Base-by-base conservation (phyloP, 1,284 basidiomycete genomes). In the Ganoderma lingzhi region DNA sequence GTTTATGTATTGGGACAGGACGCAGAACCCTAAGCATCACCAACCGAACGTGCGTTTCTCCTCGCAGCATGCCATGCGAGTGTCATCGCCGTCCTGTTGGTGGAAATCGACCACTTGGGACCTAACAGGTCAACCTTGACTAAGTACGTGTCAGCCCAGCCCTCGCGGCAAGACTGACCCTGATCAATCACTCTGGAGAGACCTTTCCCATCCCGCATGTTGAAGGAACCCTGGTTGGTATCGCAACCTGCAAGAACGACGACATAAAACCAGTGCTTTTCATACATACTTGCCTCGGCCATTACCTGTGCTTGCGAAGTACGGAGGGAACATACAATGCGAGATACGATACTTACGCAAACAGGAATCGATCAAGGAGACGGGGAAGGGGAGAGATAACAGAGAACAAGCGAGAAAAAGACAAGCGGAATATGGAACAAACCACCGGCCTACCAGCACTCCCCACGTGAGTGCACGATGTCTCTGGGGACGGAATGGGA, bases 231-330 rank as follows among this genome's bases (percentile, higher is more conserved):
- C 19, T 10, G 5, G 14, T 15, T 2, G 23, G 19, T 5, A 23
- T 32, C 19, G 19, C 48, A 37, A 23, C 42, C 64, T 65, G 39
- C 14, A 65, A 58, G 28, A 32, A 53, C 56, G 59, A 30, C 59
- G 35, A 65, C 23, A 35, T 44, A 51, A 51, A 64, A 48, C 37
- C 51, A 39, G 45, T 59, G 55, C 45, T 63, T 73, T 73, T 73
- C 67, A 74, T 77, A 77, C 73, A 75, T 76, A 77, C 76, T 77
- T 77, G 76, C 76, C 76, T 76, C 74, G 58, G 63, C 69, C 65
- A 76, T 75, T 73, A 74, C 75, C 76, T 74, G 72, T 71, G 70
- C 67, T 70, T 64, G 73, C 70, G 72, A 64, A 64, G 39, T 64
- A 65, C 32, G 53, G 53, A 28, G 44, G 37, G 61, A 55, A 30